Conservation (phyloP, 352 stramenopile genomes). For the Globisporangium emineosum region DNA sequence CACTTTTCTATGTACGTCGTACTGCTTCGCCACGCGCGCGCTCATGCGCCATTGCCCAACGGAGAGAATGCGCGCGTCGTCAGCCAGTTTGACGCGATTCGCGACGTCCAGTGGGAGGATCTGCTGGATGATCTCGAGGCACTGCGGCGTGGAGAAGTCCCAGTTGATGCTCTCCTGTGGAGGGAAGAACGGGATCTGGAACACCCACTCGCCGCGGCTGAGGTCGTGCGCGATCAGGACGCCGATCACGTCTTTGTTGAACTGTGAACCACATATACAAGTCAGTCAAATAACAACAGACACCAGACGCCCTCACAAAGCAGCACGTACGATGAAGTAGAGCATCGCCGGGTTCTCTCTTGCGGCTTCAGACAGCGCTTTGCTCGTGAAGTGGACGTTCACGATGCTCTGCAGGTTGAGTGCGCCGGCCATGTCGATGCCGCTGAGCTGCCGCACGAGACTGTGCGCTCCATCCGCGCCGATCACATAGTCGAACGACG, state of each 20-base stretch:
- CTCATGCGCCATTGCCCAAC: slow-evolving; percentile 93
- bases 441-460: slow-evolving; percentile 60
- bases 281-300: no score
- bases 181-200: slow-evolving; percentile 92
- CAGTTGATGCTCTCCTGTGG: slow-evolving; percentile 64
- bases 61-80: slow-evolving; percentile 82
- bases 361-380: slow-evolving; percentile 47
- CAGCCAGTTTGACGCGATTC: background rate
- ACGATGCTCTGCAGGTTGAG: slow-evolving; percentile 89
- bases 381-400: slow-evolving; percentile 94
- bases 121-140: slow-evolving; percentile 48
- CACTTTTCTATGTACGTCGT: slow-evolving; percentile 56
- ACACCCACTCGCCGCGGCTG: slow-evolving; percentile 85
- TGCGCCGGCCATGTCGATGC: slow-evolving; percentile 71
- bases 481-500: slow-evolving; percentile 81
- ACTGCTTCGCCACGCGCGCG: slow-evolving; percentile 87
- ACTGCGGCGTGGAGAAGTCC: slow-evolving; percentile 63
- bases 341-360: slow-evolving; percentile 89
- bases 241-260: slow-evolving; percentile 84
- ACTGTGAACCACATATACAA: slow-evolving; percentile 26
- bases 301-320: background rate
- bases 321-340: slow-evolving; percentile 84
- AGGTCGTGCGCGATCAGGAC: slow-evolving; percentile 93
- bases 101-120: slow-evolving; percentile 31
- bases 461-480: slow-evolving; percentile 91